Percentiles rank a stretch among this genome's conserved stretches.
phyloP scores from a whole-genome alignment of 495 filamentous ascomycete species.

The Aspergillus nanangensis region DNA sequence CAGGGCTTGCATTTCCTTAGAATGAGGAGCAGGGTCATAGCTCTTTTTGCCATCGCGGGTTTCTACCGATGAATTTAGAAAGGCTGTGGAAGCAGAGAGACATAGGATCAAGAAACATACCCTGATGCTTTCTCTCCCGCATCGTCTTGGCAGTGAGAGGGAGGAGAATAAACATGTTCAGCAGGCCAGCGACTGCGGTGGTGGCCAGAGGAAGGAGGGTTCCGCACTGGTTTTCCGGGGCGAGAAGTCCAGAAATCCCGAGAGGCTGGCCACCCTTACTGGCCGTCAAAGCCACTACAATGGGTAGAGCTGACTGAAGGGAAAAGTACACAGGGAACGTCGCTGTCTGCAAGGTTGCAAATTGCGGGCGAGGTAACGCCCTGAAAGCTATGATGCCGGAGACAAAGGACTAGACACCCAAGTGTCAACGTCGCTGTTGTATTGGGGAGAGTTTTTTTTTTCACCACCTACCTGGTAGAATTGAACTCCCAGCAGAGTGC shows the following conservation, averaged over 20 bases:
- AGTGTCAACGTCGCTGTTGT: background rate
- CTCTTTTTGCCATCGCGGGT: conserved; percentile 78
- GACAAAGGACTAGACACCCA: conserved; percentile 65
- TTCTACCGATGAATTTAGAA: conserved; percentile 35
- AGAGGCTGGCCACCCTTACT: conserved; percentile 43
- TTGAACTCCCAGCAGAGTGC: conserved; percentile 71
- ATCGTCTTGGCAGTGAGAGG: conserved; percentile 70
- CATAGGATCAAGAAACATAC: conserved; percentile 35
- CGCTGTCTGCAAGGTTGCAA: conserved; percentile 68
- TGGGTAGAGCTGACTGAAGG: conserved; percentile 69
- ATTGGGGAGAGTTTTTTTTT: background rate
- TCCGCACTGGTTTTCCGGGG: conserved; percentile 48
- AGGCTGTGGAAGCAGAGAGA: background rate
- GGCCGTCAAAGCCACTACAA: conserved; percentile 75
- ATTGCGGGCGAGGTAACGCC: conserved; percentile 72
- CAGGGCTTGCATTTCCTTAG: conserved; percentile 72
- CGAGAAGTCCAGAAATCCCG: conserved; percentile 52
- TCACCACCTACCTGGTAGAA: conserved; percentile 63
- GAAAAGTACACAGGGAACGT: conserved; percentile 86
- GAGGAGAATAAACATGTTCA: conserved; percentile 64
- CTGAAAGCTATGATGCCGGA: conserved; percentile 69
- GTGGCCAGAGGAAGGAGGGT: conserved; percentile 62
- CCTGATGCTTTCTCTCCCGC: conserved; percentile 69
- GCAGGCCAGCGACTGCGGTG: conserved; percentile 57
- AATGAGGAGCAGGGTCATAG: conserved; percentile 69